phyloP scores from a whole-genome alignment of 768 basidiomycete species.

The Peribolospora baueri region DNA sequence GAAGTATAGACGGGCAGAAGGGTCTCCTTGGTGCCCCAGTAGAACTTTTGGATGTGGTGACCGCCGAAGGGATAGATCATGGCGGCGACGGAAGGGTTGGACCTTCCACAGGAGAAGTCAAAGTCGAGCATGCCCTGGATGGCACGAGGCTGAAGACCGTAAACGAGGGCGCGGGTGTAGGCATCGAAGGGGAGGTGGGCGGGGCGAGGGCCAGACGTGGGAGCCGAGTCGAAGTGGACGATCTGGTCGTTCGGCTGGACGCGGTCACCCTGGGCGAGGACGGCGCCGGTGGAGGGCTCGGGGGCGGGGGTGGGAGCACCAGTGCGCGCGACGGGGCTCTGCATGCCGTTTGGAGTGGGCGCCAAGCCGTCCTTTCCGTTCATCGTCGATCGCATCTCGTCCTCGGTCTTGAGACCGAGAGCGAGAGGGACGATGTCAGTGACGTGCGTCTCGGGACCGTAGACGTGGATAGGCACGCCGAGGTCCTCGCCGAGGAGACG shows the following conservation, averaged over 20 bases:
- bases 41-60: slow-evolving; percentile 99
- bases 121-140: slow-evolving; percentile 99
- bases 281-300: slow-evolving; percentile 21
- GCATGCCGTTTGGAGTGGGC: slow-evolving; percentile 20
- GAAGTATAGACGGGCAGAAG: slow-evolving; percentile 91
- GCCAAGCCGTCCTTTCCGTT: slow-evolving; percentile 12
- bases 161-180: slow-evolving; percentile 83
- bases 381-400: slow-evolving; percentile 24
- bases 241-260: slow-evolving; percentile 41
- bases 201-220: slow-evolving; percentile 31
- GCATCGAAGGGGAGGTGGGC: slow-evolving; percentile 79
- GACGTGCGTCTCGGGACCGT: slow-evolving; percentile 94
- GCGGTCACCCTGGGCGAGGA: slow-evolving; percentile 50
- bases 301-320: slow-evolving; percentile 23
- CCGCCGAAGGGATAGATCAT: slow-evolving; percentile 99
- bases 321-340: slow-evolving; percentile 20
- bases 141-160: slow-evolving; percentile 93
- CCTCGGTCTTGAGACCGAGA: slow-evolving; percentile 42
- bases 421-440: slow-evolving; percentile 96
- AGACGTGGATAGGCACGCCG: slow-evolving; percentile 73
- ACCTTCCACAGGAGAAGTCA: slow-evolving; percentile 88
- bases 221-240: slow-evolving; percentile 50
- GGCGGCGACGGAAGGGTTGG: slow-evolving; percentile 75
- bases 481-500: slow-evolving; percentile 82
- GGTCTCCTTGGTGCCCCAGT: slow-evolving; percentile 99